phyloP scores from a whole-genome alignment of 768 basidiomycete genomes.

The Hygrocybe coccinea region DNA sequence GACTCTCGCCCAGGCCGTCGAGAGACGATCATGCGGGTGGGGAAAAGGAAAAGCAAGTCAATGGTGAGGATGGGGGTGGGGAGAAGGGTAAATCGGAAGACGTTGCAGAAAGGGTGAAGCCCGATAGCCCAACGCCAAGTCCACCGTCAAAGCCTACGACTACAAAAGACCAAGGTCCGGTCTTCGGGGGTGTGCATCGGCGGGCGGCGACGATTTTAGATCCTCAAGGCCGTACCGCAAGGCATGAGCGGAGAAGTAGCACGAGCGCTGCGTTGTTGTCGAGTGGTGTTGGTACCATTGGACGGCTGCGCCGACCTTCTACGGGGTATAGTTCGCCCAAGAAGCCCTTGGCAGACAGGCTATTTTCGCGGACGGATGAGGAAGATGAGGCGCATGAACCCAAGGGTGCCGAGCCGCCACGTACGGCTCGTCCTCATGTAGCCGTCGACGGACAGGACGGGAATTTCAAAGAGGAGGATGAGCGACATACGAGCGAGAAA shows the following conservation, averaged over 20 bases:
- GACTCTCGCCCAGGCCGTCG: conserved; percentile 37
- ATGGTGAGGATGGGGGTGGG: conserved; percentile 13
- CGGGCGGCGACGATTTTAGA: conserved; percentile 77
- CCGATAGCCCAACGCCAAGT: conserved; percentile 18
- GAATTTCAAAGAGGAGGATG: conserved; percentile 45
- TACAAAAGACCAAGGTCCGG: conserved; percentile 40
- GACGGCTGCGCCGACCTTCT: conserved; percentile 66
- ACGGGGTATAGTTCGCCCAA: conserved; percentile 49
- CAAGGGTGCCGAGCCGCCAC: conserved; percentile 18
- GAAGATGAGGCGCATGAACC: conserved; percentile 44
- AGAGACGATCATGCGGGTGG: conserved; percentile 32
- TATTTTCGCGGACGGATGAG: conserved; percentile 50
- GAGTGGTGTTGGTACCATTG: conserved; percentile 51
- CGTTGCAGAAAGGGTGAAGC: conserved; percentile 2
- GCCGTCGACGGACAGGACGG: conserved; percentile 34
- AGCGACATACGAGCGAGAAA: conserved; percentile 52
- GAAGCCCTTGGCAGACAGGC: conserved; percentile 38
- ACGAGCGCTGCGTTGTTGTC: conserved; percentile 57
- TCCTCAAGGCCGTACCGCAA: conserved; percentile 52
- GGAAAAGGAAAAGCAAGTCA: conserved; percentile 8
- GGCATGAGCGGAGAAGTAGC: conserved; percentile 75
- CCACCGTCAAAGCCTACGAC: conserved; percentile 28
- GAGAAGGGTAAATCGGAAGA: conserved; percentile 6
- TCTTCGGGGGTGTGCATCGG: conserved; percentile 56
- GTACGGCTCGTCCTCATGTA: conserved; percentile 22